phyloP scores from a whole-genome alignment of 805 yeast genomes.

The Cyberlindnera lachancei region DNA sequence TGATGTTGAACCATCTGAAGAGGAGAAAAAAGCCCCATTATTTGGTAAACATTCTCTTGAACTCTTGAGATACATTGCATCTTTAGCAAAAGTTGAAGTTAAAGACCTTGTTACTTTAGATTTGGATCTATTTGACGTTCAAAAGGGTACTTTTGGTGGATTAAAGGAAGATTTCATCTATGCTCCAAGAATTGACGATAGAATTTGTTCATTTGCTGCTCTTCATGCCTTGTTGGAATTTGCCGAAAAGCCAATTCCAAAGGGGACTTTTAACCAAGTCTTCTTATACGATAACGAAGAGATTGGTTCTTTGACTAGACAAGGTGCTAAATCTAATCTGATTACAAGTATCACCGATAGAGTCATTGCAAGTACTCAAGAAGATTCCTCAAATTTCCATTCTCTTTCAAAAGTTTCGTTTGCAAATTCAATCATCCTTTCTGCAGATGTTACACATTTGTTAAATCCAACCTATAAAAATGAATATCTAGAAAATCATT shows the following conservation, averaged over 20 bases:
- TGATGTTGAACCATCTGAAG: constrained; percentile 44
- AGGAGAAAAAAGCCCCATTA: constrained; percentile 57
- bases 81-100: constrained; percentile 49
- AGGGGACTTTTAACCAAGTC: constrained; percentile 45
- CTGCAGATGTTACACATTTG: constrained; percentile 82
- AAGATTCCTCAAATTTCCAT: constrained; percentile 9
- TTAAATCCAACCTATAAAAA: constrained; percentile 67
- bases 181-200: constrained; percentile 81
- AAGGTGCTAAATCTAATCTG: constrained; percentile 76
- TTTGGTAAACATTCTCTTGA: constrained; percentile 61
- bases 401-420: constrained; percentile 33
- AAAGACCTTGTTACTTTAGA: constrained; percentile 63
- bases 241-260: constrained; percentile 27
- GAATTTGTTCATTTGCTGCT: constrained; percentile 75
- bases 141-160: constrained; percentile 74
- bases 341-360: constrained; percentile 59
- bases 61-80: constrained; percentile 62
- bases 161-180: constrained; percentile 66
- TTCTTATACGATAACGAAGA: constrained; percentile 77
- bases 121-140: constrained; percentile 74
- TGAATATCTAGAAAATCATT: constrained; percentile 72
- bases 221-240: constrained; percentile 47
- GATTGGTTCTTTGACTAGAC: constrained; percentile 72
- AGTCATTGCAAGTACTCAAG: constrained; percentile 27
- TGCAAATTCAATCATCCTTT: constrained; percentile 72